Evolutionary conservation across 1,284 basidiomycete species (phyloP).

Genomic region (Coriolopsis trogii): DNA sequence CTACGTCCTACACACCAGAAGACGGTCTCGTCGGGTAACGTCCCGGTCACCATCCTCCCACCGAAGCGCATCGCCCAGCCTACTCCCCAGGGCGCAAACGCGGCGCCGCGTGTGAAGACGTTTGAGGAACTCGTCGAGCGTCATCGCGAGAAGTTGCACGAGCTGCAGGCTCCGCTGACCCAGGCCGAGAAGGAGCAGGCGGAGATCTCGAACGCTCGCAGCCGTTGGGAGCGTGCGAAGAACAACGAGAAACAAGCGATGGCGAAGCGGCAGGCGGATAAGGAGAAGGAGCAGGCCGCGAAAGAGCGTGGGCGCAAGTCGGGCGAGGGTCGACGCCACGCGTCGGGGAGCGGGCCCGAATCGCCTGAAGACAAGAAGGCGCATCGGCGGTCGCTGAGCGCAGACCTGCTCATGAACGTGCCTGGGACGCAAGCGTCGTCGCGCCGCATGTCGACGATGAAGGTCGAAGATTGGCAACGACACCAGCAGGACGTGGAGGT

Average conservation of each 20-base stretch:
- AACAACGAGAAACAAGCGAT: slow-evolving; percentile 71
- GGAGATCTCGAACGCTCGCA: slow-evolving; percentile 66
- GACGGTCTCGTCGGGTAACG: slow-evolving; percentile 41
- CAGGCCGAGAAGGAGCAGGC: slow-evolving; percentile 72
- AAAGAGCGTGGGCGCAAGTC: slow-evolving; percentile 50
- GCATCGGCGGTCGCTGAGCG: slow-evolving; percentile 58
- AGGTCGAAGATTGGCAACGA: slow-evolving; percentile 83
- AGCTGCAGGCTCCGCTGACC: slow-evolving; percentile 75
- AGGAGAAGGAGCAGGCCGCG: slow-evolving; percentile 56
- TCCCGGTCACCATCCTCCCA: slow-evolving; percentile 71
- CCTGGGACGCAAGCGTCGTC: slow-evolving; percentile 46
- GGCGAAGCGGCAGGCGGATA: slow-evolving; percentile 69
- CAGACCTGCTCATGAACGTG: slow-evolving; percentile 55
- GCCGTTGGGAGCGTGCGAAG: slow-evolving; percentile 77
- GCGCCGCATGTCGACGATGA: slow-evolving; percentile 69
- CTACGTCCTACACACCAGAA: slow-evolving; percentile 35
- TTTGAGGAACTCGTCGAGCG: slow-evolving; percentile 81
- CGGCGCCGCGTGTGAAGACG: slow-evolving; percentile 58
- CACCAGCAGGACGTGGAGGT: slow-evolving; percentile 55
- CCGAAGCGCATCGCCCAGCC: slow-evolving; percentile 48
- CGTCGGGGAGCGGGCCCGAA: slow-evolving; percentile 3
- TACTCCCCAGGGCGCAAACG: slow-evolving; percentile 39
- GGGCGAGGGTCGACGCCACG: slow-evolving; percentile 33
- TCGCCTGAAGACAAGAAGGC: slow-evolving; percentile 36
- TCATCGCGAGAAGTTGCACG: slow-evolving; percentile 78